Conservation (phyloP, 345 rosid species). For the Populus tremula region DNA sequence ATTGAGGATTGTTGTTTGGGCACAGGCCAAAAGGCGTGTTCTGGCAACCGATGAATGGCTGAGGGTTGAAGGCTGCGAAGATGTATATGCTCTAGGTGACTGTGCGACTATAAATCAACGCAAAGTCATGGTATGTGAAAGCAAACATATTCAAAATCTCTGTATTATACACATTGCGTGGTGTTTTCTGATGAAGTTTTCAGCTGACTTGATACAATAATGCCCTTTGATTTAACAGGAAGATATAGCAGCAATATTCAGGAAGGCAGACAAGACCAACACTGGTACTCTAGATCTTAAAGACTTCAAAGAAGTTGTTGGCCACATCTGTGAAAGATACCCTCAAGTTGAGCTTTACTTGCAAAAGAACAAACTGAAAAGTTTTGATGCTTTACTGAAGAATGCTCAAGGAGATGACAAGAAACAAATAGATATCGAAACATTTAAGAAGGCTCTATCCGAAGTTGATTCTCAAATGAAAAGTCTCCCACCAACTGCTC, state of each 20-base stretch:
- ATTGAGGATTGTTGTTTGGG: not conserved
- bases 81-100: slow-evolving; percentile 71
- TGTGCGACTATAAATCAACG: slow-evolving; percentile 78
- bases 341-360: slow-evolving; percentile 69
- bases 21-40: slow-evolving; percentile 55
- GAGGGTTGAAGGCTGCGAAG: slow-evolving; percentile 62
- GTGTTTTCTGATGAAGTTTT: not conserved
- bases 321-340: slow-evolving; percentile 72
- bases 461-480: slow-evolving; percentile 81
- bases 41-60: slow-evolving; percentile 87
- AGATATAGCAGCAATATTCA: slow-evolving; percentile 64
- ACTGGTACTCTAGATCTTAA: slow-evolving; percentile 42
- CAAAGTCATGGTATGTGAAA: slow-evolving; percentile 49
- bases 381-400: slow-evolving; percentile 44
- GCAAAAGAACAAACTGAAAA: slow-evolving; percentile 54
- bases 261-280: slow-evolving; percentile 57
- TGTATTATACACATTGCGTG: not conserved
- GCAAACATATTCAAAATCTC: not conserved
- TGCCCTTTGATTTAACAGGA: slow-evolving; percentile 41
- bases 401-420: slow-evolving; percentile 37
- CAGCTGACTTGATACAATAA: too few species aligned
- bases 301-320: slow-evolving; percentile 54
- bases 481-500: slow-evolving; percentile 83
- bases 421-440: slow-evolving; percentile 45
- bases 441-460: slow-evolving; percentile 54